phyloP scores from a whole-genome alignment of 441 rosid species.

The Croton setiger region DNA sequence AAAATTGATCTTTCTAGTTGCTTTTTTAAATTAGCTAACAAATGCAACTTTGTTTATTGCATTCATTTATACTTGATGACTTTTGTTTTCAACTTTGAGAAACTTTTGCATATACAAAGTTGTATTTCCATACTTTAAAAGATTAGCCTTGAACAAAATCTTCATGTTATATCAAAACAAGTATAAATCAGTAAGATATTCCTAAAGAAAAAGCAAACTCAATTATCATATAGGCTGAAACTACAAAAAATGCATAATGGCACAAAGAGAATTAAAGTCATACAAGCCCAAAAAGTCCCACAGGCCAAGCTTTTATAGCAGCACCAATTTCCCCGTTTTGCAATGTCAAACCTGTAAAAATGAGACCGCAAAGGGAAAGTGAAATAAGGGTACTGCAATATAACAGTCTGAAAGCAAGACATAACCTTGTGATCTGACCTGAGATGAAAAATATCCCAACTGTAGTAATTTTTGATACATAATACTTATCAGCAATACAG shows the following conservation, averaged over 20 bases:
- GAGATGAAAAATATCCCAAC: constrained; percentile 78
- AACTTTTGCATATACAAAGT: too few species aligned
- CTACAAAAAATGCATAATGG: constrained; percentile 38
- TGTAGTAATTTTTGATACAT: constrained; percentile 72
- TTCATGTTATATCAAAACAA: too few species aligned
- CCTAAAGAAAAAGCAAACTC: background rate
- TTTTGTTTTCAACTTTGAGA: background rate
- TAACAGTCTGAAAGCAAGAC: background rate
- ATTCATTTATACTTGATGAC: background rate
- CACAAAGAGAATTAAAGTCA: constrained; percentile 44
- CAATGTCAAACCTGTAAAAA: constrained; percentile 70
- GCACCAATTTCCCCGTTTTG: constrained; percentile 72
- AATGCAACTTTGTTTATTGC: background rate
- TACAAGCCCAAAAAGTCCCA: constrained; percentile 91
- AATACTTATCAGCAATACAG: constrained; percentile 73
- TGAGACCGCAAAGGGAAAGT: background rate
- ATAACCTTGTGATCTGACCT: constrained; percentile 33
- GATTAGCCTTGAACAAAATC: too few species aligned
- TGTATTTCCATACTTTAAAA: too few species aligned
- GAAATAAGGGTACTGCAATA: constrained; percentile 1
- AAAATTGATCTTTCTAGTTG: background rate
- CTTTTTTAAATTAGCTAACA: background rate
- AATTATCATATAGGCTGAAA: constrained; percentile 28
- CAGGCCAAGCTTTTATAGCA: constrained; percentile 86
- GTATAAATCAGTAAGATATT: background rate